Percentiles rank a stretch among this genome's conserved stretches.
Evolutionary conservation across 2,329 filamentous ascomycete genomes (phyloP).

Genomic region (Aspergillus novofumigatus): DNA sequence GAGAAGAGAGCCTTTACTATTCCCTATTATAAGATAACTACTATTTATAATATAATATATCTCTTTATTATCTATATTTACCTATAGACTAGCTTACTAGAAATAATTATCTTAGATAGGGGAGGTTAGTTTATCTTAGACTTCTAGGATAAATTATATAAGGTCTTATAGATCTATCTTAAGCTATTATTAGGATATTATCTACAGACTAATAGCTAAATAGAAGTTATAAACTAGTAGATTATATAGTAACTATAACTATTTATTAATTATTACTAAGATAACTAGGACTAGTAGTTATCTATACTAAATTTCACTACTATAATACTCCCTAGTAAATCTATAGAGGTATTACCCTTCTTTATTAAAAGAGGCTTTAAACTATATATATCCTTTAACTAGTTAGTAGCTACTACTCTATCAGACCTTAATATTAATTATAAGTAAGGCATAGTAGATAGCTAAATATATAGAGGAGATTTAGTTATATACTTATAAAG

Average conservation of each 20-base stretch:
- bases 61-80: neutral
- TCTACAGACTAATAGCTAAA: neutral
- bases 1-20: neutral
- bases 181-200: neutral
- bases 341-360: neutral
- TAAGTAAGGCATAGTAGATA: neutral
- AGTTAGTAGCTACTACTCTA: neutral
- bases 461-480: neutral
- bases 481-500: neutral
- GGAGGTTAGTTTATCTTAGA: neutral
- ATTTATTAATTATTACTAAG: neutral
- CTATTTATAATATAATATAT: neutral
- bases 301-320: no score
- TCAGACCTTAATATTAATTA: neutral
- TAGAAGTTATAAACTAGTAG: neutral
- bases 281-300: no score
- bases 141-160: neutral
- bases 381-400: neutral
- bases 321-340: neutral
- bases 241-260: neutral
- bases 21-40: neutral
- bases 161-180: neutral
- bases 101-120: neutral
- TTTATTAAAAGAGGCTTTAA: neutral
- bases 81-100: neutral